These are phyloP conservation scores for Metarhizium anisopliae DNA, from an alignment of 2,329 filamentous ascomycete genomes.

Conservation along the genomic window DNA sequence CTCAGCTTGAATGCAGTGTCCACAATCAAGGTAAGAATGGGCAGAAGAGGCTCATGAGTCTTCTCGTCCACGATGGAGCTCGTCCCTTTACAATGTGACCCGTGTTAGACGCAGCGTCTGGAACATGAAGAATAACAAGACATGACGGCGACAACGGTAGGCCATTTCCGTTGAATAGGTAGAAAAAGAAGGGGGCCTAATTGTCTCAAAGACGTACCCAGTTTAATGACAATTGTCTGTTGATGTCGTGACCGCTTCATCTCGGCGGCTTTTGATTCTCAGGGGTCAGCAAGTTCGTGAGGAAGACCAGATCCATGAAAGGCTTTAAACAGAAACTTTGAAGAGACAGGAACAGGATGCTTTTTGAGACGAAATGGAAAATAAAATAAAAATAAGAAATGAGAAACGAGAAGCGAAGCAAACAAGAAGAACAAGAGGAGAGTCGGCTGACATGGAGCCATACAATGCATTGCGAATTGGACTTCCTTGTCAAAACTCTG, in stretches of 20 bases:
- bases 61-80: constrained; percentile 98
- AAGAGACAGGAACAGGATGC: constrained; percentile 3
- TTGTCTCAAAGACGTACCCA: constrained; percentile 49
- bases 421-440: background rate
- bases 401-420: constrained; percentile 2
- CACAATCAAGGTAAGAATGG: constrained; percentile 84
- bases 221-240: constrained; percentile 66
- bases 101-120: background rate
- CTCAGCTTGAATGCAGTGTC: constrained; percentile 83
- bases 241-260: constrained; percentile 52
- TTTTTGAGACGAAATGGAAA: constrained; percentile 1
- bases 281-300: constrained; percentile 2
- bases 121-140: background rate
- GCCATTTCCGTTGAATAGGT: background rate
- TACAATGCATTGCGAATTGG: background rate
- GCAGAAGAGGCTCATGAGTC: constrained; percentile 86
- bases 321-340: background rate
- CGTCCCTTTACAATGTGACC: constrained; percentile 53
- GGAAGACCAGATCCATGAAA: constrained; percentile 4
- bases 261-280: constrained; percentile 29
- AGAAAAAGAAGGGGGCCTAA: background rate
- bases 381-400: constrained; percentile 2
- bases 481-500: background rate
- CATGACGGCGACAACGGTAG: background rate
- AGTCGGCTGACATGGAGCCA: background rate